These are phyloP conservation scores for Alternaria longipes DNA, from an alignment of 2,329 filamentous ascomycete genomes.

Conservation along the genomic window DNA sequence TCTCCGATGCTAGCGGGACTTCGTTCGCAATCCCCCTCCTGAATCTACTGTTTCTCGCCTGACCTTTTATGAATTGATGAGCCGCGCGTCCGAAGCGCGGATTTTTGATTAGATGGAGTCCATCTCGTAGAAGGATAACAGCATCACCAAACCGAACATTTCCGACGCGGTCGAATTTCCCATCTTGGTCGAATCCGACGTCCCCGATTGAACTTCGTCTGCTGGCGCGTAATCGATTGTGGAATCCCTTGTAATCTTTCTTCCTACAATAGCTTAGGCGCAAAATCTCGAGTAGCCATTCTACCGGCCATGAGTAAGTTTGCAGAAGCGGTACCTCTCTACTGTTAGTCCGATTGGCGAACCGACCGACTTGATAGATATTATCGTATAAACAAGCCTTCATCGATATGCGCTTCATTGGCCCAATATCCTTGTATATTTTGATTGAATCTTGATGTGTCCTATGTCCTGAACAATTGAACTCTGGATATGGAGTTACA, in stretches of 20 bases:
- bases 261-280: neutral
- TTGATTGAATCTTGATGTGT: neutral
- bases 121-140: neutral
- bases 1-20: slow-evolving; percentile 1
- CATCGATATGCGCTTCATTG: neutral
- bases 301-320: neutral
- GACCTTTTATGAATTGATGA: neutral
- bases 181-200: neutral
- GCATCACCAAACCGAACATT: neutral
- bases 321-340: neutral
- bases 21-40: neutral
- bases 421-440: neutral
- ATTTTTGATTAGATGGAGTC: neutral
- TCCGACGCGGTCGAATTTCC: neutral
- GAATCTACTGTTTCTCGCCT: neutral
- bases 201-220: neutral
- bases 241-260: neutral
- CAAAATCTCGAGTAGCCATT: neutral
- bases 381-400: neutral
- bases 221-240: neutral
- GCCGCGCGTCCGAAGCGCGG: neutral
- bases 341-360: neutral
- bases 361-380: neutral
- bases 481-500: neutral
- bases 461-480: neutral